Conservation (phyloP, 148 eudicot species). For the Amaranthus palmeri region DNA sequence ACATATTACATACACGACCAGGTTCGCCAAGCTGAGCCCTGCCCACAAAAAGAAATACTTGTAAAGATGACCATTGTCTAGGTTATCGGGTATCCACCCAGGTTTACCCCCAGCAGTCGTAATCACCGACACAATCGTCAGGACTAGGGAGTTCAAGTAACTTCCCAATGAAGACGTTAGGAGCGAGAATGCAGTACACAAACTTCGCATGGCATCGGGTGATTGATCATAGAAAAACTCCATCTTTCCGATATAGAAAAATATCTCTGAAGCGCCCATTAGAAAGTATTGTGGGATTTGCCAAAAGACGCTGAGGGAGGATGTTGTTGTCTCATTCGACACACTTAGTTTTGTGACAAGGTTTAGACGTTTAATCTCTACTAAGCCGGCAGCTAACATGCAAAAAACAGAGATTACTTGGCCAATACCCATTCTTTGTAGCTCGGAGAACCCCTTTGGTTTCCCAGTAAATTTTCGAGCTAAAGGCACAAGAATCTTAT, state of each 20-base stretch:
- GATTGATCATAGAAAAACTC: constrained; percentile 53
- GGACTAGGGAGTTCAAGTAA: constrained; percentile 41
- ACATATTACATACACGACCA: constrained; percentile 31
- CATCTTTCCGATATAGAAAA: constrained; percentile 36
- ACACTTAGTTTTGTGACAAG: constrained; percentile 16
- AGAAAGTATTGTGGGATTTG: constrained; percentile 52
- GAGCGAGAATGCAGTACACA: constrained; percentile 40
- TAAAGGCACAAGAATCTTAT: constrained; percentile 35
- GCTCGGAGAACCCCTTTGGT: constrained; percentile 46
- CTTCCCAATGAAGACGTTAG: constrained; percentile 35
- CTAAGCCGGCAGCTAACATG: constrained; percentile 38
- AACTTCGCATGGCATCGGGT: constrained; percentile 52
- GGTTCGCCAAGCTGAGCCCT: constrained; percentile 36
- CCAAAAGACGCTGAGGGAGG: constrained; percentile 38
- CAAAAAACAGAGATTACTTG: constrained; percentile 37
- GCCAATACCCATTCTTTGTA: constrained; percentile 60
- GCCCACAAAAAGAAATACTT: constrained; percentile 43
- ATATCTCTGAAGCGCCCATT: constrained; percentile 46
- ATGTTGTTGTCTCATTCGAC: background rate
- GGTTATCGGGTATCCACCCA: constrained; percentile 55
- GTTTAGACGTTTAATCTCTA: constrained; percentile 30
- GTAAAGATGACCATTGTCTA: constrained; percentile 49
- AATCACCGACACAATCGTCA: constrained; percentile 37
- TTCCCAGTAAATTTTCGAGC: constrained; percentile 38
- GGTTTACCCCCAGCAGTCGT: constrained; percentile 33